phyloP scores from a whole-genome alignment of 1,139 yeast species.

The Pichiaceae sp. region DNA sequence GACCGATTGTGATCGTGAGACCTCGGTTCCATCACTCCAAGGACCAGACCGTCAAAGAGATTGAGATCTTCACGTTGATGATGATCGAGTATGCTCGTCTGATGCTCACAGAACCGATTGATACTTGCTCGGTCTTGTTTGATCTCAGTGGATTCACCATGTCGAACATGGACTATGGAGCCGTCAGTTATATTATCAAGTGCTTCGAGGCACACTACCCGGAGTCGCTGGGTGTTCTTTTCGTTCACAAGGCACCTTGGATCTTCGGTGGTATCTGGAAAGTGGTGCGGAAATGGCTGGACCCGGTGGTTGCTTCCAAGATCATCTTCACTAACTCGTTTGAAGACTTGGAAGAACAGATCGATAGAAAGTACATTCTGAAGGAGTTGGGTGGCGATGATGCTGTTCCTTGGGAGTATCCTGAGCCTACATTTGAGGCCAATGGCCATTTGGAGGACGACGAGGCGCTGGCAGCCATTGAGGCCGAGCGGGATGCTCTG shows the following conservation, averaged over 20 bases:
- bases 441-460: slow-evolving; percentile 33
- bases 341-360: slow-evolving; percentile 50
- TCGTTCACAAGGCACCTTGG: slow-evolving; percentile 89
- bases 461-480: slow-evolving; percentile 27
- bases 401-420: slow-evolving; percentile 43
- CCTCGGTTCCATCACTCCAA: slow-evolving; percentile 67
- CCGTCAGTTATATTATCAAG: slow-evolving; percentile 69
- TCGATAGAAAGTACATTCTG: slow-evolving; percentile 48
- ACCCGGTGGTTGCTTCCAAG: slow-evolving; percentile 81
- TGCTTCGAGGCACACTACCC: slow-evolving; percentile 87
- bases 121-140: slow-evolving; percentile 66
- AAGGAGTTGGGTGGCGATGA: slow-evolving; percentile 61
- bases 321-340: slow-evolving; percentile 60
- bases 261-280: slow-evolving; percentile 82
- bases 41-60: slow-evolving; percentile 60
- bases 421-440: slow-evolving; percentile 46
- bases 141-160: slow-evolving; percentile 69
- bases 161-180: slow-evolving; percentile 76
- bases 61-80: slow-evolving; percentile 57
- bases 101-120: slow-evolving; percentile 53
- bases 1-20: slow-evolving; percentile 66
- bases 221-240: slow-evolving; percentile 65
- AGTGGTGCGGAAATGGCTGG: slow-evolving; percentile 76
- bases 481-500: slow-evolving; percentile 38
- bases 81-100: slow-evolving; percentile 66